phyloP scores from a whole-genome alignment of 352 stramenopile genomes.

The Pythium chondricola region DNA sequence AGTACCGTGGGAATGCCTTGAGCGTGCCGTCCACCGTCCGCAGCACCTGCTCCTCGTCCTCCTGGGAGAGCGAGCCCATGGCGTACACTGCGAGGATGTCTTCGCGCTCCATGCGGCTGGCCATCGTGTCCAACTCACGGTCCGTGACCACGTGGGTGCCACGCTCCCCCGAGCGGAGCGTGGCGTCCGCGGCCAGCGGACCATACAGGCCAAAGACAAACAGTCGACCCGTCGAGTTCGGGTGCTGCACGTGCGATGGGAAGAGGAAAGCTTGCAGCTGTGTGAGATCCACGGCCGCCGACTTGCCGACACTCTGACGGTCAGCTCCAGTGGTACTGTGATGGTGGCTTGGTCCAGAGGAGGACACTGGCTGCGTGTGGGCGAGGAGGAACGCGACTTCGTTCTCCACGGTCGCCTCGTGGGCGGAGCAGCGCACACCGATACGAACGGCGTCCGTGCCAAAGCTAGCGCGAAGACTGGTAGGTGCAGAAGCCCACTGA shows the following conservation, averaged over 20 bases:
- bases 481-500: slow-evolving; percentile 15
- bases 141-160: slow-evolving; percentile 65
- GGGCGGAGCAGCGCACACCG: slow-evolving; percentile 34
- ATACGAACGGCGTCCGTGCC: slow-evolving; percentile 27
- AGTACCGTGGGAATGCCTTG: slow-evolving; percentile 64
- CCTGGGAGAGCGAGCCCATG: slow-evolving; percentile 52
- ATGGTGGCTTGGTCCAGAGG: not conserved
- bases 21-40: slow-evolving; percentile 57
- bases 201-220: slow-evolving; percentile 83
- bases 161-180: slow-evolving; percentile 51
- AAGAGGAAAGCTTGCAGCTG: slow-evolving; percentile 76
- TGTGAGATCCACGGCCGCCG: slow-evolving; percentile 33
- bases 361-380: slow-evolving; percentile 8
- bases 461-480: slow-evolving; percentile 36
- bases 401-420: slow-evolving; percentile 25
- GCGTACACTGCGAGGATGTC: slow-evolving; percentile 75
- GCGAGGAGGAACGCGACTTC: slow-evolving; percentile 42
- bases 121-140: slow-evolving; percentile 73
- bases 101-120: slow-evolving; percentile 65
- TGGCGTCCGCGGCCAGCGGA: slow-evolving; percentile 49
- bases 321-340: not conserved
- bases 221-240: slow-evolving; percentile 65
- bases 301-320: not conserved
- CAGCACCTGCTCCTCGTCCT: slow-evolving; percentile 72
- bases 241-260: slow-evolving; percentile 62